Evolutionary conservation across 257 asterid genomes (phyloP), one percentile per base, ranked within the genome.

Genomic region (Solanum etuberosum): DNA sequence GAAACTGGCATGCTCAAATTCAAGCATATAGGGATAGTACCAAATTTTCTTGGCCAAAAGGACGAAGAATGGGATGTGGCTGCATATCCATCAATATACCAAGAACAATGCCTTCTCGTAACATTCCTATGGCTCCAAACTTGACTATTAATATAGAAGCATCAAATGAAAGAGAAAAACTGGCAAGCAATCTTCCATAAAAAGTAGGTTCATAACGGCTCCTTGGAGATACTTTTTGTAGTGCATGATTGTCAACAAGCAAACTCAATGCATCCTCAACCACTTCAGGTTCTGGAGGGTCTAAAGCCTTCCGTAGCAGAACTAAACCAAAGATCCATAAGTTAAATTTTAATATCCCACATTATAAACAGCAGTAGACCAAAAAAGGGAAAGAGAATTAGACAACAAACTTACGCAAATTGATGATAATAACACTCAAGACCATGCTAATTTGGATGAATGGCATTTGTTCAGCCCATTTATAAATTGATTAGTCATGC

Each of bases 51-150:
- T 88, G 92, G 83, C 99, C 98, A 87, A 97, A 97, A 87, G 98
- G 99, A 38, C 94, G 96, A 89, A 93, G 83, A 88, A 97, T 94
- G 40, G 99, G 99, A 70, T 91, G 92, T 89, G 99, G 98, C 88
- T 90, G 97, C 88, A 92, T 86, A 89, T 97, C 99, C 98, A 95
- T 91, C 94, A 97, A 82, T 91, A 94, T 90, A 82, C 97, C 99
- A 87, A 97, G 86, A n/a, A 97, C 86, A 92, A 97, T 97, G 88
- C 99, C 99, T 91, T 97, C 99, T 72, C 97, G 98, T 46, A 97
- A 91, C 96, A 94, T 92, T 80, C 98, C 98, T 65, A 88, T 87
- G 87, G 91, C 93, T 59, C 96, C 99, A 92, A 94, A 94, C 91
- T 95, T 95, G 86, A 97, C 94, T 89, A 97, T 90, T 81, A 97